Evolutionary conservation across 768 basidiomycete species (phyloP).

Genomic region (Nevesoporus exiguus): DNA sequence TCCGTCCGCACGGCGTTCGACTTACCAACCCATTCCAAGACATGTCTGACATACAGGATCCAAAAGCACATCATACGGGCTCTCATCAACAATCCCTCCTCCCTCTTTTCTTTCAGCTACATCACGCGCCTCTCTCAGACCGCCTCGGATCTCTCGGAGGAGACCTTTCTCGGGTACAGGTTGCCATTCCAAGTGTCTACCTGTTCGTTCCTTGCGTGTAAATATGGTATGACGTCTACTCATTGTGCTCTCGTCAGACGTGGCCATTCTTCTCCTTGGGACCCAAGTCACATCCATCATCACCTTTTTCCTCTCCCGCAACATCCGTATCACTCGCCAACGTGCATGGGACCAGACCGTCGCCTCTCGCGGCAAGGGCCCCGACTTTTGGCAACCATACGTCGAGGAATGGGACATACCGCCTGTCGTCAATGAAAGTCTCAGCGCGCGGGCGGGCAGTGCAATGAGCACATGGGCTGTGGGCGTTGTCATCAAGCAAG

Average conservation of each 20-base stretch:
- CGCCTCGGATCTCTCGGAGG: slow-evolving; percentile 33
- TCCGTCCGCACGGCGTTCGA: background rate
- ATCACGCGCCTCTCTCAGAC: slow-evolving; percentile 27
- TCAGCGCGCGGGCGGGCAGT: slow-evolving; percentile 18
- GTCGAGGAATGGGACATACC: slow-evolving; percentile 78
- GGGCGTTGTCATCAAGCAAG: slow-evolving; percentile 19
- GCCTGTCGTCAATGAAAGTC: slow-evolving; percentile 35
- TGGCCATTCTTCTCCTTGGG: slow-evolving; percentile 68
- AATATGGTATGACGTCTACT: background rate
- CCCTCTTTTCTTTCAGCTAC: slow-evolving; percentile 25
- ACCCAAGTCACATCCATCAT: slow-evolving; percentile 74
- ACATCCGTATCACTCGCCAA: slow-evolving; percentile 75
- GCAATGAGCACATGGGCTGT: slow-evolving; percentile 16
- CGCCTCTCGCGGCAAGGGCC: slow-evolving; percentile 74
- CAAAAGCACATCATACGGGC: slow-evolving; percentile 62
- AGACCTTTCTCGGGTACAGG: slow-evolving; percentile 60
- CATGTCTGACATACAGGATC: slow-evolving; percentile 63
- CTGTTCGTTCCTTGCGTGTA: slow-evolving; percentile 41
- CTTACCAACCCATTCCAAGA: slow-evolving; percentile 37
- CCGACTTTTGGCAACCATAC: slow-evolving; percentile 81
- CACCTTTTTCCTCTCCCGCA: slow-evolving; percentile 77
- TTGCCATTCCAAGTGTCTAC: slow-evolving; percentile 69
- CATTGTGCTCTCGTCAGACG: slow-evolving; percentile 46
- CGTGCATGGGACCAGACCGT: slow-evolving; percentile 83
- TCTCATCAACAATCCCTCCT: slow-evolving; percentile 25